Evolutionary conservation across 441 rosid genomes (phyloP).

Genomic region (Pelargonium fulgidum): DNA sequence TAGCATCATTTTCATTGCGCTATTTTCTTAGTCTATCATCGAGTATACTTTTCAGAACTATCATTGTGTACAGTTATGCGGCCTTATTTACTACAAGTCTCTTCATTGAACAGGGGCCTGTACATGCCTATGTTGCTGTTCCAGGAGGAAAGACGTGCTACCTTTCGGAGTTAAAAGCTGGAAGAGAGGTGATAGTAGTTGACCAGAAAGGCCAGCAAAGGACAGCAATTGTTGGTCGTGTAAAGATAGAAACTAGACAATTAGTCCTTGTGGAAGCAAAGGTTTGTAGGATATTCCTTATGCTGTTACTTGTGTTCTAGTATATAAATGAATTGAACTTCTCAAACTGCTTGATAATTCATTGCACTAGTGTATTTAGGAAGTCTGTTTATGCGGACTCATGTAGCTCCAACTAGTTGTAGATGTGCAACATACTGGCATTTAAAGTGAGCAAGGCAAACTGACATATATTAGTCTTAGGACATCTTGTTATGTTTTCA

Average conservation of each 20-base stretch:
- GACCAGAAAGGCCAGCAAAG: slow-evolving; percentile 57
- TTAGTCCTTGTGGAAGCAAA: slow-evolving; percentile 69
- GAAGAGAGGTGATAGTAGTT: slow-evolving; percentile 59
- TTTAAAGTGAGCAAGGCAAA: background rate
- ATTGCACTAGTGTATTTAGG: background rate
- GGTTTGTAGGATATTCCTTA: slow-evolving; percentile 31
- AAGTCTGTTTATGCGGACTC: background rate
- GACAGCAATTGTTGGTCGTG: slow-evolving; percentile 72
- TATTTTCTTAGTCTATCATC: background rate
- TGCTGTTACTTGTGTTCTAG: background rate
- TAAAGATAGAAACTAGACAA: slow-evolving; percentile 79
- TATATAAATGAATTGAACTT: background rate
- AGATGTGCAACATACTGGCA: background rate
- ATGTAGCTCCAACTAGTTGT: background rate
- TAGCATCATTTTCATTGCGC: background rate
- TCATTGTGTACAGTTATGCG: background rate
- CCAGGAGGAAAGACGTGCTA: slow-evolving; percentile 88
- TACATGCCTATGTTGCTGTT: slow-evolving; percentile 68
- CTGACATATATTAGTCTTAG: background rate
- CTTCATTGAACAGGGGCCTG: slow-evolving; percentile 56
- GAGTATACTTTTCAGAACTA: too few species aligned
- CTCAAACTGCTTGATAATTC: slow-evolving; percentile 4
- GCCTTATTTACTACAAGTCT: background rate
- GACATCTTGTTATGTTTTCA: too few species aligned
- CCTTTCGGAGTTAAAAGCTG: slow-evolving; percentile 75